These are phyloP conservation scores for Vaccinium darrowii DNA, from an alignment of 148 eudicot genomes.

Conservation along the genomic window DNA sequence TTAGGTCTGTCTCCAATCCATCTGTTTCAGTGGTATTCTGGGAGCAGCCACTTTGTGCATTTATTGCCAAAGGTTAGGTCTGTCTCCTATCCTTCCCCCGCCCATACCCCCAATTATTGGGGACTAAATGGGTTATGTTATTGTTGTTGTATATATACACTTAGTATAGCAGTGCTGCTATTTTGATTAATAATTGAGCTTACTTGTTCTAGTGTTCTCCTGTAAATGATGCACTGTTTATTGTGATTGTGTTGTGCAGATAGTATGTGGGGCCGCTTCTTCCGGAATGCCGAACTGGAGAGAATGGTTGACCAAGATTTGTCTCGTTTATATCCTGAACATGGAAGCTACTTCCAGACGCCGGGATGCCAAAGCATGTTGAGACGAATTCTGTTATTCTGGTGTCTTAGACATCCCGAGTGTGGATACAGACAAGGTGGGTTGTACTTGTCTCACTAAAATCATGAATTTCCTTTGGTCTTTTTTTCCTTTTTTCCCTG, in stretches of 20 bases:
- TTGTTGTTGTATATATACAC: too few species aligned
- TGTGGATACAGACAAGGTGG: constrained; percentile 97
- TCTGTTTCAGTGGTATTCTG: too few species aligned
- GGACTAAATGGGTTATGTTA: too few species aligned
- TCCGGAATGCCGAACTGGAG: constrained; percentile 91
- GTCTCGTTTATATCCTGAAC: constrained; percentile 95
- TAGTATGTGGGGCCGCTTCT: constrained; percentile 97
- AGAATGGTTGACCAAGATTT: constrained; percentile 94
- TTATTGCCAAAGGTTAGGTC: too few species aligned
- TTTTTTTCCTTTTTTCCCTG: neutral
- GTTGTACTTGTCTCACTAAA: neutral
- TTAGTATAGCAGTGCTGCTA: neutral
- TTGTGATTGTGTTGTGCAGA: constrained; percentile 43
- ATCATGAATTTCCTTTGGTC: neutral
- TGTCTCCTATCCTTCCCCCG: too few species aligned
- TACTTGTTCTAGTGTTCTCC: neutral
- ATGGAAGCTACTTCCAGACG: constrained; percentile 91
- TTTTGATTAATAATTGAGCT: neutral
- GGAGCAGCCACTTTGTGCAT: too few species aligned
- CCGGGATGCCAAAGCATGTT: constrained; percentile 86
- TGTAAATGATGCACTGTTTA: neutral
- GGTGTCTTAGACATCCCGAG: constrained; percentile 95
- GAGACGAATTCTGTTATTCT: constrained; percentile 79
- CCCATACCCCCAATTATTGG: too few species aligned
- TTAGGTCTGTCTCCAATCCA: too few species aligned